phyloP scores from a whole-genome alignment of 768 basidiomycete species.

The Macrocybe gigantea region DNA sequence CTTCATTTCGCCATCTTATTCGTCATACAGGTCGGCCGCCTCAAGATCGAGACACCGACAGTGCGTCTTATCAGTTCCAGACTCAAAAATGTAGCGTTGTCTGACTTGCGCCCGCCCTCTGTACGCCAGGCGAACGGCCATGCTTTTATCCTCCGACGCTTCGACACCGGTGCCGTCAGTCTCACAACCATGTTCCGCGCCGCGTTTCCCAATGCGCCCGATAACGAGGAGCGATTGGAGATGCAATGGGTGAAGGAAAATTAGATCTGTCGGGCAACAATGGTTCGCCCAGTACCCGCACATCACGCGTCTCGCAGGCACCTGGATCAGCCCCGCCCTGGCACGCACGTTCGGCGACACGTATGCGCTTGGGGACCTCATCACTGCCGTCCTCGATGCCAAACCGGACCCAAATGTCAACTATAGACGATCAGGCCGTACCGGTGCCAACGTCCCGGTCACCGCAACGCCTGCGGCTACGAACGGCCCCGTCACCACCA shows the following conservation, averaged over 20 bases:
- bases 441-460: conserved; percentile 11
- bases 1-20: conserved; percentile 1
- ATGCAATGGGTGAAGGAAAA: conserved; percentile 77
- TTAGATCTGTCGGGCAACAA: conserved; percentile 78
- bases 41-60: conserved; percentile 80
- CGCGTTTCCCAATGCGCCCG: conserved; percentile 78
- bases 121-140: conserved; percentile 60
- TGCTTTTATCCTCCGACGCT: conserved; percentile 91
- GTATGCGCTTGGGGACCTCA: conserved; percentile 59
- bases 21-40: conserved; percentile 64
- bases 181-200: conserved; percentile 97
- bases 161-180: conserved; percentile 88
- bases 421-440: conserved; percentile 68
- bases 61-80: conserved; percentile 36
- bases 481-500: conserved; percentile 15
- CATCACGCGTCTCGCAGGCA: conserved; percentile 79
- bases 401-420: conserved; percentile 69
- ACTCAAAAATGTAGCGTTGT: conserved; percentile 1
- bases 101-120: conserved; percentile 12
- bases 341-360: conserved; percentile 64
- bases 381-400: conserved; percentile 64
- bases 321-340: conserved; percentile 68
- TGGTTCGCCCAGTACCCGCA: conserved; percentile 51
- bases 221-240: conserved; percentile 74
- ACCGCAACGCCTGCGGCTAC: conserved; percentile 10